phyloP scores from a whole-genome alignment of 2,329 filamentous ascomycete species.

The Didymella pinodella region DNA sequence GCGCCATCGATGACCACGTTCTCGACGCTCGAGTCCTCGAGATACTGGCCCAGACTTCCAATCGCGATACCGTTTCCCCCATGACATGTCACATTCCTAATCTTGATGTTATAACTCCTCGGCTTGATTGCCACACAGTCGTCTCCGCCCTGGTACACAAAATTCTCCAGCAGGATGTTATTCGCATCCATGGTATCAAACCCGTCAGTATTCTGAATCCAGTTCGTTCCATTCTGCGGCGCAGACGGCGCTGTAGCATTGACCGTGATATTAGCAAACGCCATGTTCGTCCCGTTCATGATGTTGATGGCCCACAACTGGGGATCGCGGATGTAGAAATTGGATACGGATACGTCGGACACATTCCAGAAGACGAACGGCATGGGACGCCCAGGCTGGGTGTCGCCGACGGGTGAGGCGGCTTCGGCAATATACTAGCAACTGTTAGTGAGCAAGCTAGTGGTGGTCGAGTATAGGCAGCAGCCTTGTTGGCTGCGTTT shows the following conservation, averaged over 20 bases:
- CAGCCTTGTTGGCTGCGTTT: too few species aligned
- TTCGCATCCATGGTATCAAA: conserved; percentile 13
- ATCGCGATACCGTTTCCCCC: conserved; percentile 11
- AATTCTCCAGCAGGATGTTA: conserved; percentile 6
- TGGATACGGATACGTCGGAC: conserved; percentile 4
- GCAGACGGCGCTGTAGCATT: conserved; percentile 10
- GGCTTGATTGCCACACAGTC: conserved; percentile 12
- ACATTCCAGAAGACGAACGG: conserved; percentile 13
- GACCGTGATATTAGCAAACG: conserved; percentile 9
- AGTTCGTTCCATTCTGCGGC: conserved; percentile 7
- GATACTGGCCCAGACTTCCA: conserved; percentile 12
- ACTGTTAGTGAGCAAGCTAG: neutral
- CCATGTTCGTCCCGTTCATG: conserved; percentile 14
- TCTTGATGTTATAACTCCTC: conserved; percentile 2
- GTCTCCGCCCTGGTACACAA: conserved; percentile 11
- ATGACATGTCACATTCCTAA: conserved; percentile 7
- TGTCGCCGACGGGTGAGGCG: conserved; percentile 9
- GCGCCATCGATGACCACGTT: conserved; percentile 9
- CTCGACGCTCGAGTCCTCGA: conserved; percentile 9
- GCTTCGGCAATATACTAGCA: conserved; percentile 9
- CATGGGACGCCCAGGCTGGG: conserved; percentile 10
- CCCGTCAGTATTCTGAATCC: conserved; percentile 11
- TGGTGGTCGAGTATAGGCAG: neutral
- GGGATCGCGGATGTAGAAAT: conserved; percentile 13
- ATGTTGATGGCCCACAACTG: conserved; percentile 14